Percentiles rank a stretch among this genome's conserved stretches.
Evolutionary conservation across 257 asterid genomes (phyloP).

Genomic region (Cinchona pubescens): DNA sequence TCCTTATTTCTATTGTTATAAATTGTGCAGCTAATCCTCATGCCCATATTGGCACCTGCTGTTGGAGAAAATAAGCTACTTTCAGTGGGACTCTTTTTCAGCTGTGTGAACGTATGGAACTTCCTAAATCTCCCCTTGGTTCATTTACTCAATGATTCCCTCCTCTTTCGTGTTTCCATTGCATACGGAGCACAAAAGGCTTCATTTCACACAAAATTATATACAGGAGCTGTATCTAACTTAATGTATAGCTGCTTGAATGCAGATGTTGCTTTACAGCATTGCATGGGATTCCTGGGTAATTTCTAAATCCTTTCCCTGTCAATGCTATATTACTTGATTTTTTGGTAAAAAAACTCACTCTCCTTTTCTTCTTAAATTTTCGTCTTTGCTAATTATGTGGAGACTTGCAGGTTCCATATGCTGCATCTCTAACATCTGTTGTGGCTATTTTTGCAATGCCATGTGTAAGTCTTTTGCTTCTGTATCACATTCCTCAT

Average conservation of each 20-base stretch:
- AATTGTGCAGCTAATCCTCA: constrained; percentile 58
- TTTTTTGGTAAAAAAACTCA: neutral
- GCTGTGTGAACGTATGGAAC: constrained; percentile 50
- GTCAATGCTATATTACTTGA: neutral
- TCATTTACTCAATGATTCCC: neutral
- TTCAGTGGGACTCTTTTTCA: constrained; percentile 68
- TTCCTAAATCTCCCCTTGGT: neutral
- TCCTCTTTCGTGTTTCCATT: neutral
- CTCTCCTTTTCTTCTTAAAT: neutral
- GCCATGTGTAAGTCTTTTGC: constrained; percentile 64
- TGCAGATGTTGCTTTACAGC: constrained; percentile 81
- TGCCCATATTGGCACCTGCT: constrained; percentile 75
- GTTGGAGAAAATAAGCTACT: constrained; percentile 81
- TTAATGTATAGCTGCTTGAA: constrained; percentile 8
- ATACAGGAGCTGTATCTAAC: neutral
- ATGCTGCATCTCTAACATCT: constrained; percentile 61
- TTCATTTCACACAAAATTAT: neutral
- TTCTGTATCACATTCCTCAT: neutral
- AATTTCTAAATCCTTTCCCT: constrained; percentile 13
- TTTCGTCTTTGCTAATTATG: neutral
- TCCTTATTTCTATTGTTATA: constrained; percentile 6
- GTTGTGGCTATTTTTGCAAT: constrained; percentile 54
- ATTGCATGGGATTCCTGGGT: constrained; percentile 97
- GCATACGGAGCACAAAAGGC: neutral
- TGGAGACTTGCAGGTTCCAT: constrained; percentile 60